These are phyloP conservation scores for Bisporella sp. DNA, from an alignment of 2,329 filamentous ascomycete species.

Conservation along the genomic window DNA sequence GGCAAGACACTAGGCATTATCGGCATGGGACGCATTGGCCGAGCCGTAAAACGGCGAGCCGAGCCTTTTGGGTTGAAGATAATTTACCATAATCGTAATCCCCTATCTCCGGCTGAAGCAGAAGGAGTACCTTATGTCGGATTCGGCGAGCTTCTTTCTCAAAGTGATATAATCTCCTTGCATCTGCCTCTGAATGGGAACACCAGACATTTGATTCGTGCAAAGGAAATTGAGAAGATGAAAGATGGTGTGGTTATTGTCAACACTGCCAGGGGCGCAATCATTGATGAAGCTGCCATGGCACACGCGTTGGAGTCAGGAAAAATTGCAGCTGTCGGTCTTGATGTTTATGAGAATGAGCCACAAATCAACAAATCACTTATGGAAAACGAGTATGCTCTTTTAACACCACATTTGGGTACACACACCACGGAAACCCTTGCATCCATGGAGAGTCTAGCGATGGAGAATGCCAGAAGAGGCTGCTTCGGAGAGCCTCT, in stretches of 20 bases:
- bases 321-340: conserved; percentile 60
- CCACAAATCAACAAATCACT: conserved; percentile 67
- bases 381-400: conserved; percentile 61
- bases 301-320: conserved; percentile 63
- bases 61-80: conserved; percentile 68
- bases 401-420: conserved; percentile 77
- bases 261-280: conserved; percentile 73
- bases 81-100: conserved; percentile 64
- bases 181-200: conserved; percentile 64
- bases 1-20: conserved; percentile 72
- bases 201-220: conserved; percentile 65
- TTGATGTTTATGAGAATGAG: conserved; percentile 79
- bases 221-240: conserved; percentile 64
- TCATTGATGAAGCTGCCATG: conserved; percentile 73
- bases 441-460: conserved; percentile 5
- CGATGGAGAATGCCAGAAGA: too few relatives aligned
- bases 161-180: conserved; percentile 69
- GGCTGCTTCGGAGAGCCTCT: too few relatives aligned
- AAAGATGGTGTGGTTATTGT: conserved; percentile 71
- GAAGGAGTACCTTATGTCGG: conserved; percentile 55
- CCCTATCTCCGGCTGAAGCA: conserved; percentile 46
- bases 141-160: conserved; percentile 63
- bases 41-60: conserved; percentile 65
- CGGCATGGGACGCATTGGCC: conserved; percentile 79
- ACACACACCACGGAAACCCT: conserved; percentile 62